Percentiles rank a stretch among this genome's conserved stretches.
Conservation (phyloP, 2,329 filamentous ascomycete species). For the Paecilomyces formosus region DNA sequence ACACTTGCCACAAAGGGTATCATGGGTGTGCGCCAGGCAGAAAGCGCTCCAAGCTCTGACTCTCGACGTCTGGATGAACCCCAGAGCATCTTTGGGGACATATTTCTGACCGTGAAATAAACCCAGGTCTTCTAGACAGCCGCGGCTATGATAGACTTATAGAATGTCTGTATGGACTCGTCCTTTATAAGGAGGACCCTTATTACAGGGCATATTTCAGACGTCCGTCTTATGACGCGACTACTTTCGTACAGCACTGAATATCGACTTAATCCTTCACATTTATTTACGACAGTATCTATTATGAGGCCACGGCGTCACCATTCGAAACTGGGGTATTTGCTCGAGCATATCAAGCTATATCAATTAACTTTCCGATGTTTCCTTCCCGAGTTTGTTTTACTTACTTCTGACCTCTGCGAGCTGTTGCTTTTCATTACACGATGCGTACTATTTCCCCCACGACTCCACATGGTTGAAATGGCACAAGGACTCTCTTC, state of each 20-base stretch:
- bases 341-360: background rate
- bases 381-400: background rate
- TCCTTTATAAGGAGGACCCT: background rate
- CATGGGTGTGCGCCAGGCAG: conserved; percentile 55
- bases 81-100: conserved; percentile 17
- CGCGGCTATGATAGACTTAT: background rate
- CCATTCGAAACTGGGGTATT: background rate
- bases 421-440: background rate
- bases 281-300: background rate
- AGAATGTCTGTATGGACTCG: background rate
- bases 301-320: background rate
- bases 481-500: background rate
- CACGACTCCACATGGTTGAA: background rate
- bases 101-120: conserved; percentile 15
- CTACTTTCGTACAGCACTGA: background rate
- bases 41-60: conserved; percentile 28
- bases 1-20: conserved; percentile 60
- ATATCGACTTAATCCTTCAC: background rate
- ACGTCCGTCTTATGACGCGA: background rate
- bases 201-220: background rate
- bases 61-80: background rate
- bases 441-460: background rate
- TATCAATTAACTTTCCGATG: background rate
- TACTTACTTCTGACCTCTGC: background rate
- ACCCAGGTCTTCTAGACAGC: conserved; percentile 1